Evolutionary conservation across 306 rosid genomes (phyloP), one percentile per base, ranked within the genome.

Genomic region (Echinosophora koreensis): DNA sequence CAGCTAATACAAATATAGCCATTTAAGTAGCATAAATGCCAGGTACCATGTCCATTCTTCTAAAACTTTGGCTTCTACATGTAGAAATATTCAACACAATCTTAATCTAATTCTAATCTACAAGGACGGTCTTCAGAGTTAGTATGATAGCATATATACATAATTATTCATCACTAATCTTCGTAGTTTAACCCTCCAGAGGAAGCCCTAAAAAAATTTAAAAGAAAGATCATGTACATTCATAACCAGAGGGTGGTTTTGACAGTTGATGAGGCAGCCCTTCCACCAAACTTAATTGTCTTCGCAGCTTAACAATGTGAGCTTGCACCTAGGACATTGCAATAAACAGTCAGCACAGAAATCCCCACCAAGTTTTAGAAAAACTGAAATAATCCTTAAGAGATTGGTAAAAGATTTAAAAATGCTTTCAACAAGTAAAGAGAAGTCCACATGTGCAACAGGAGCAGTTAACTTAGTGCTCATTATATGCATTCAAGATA

Each of bases 281-380:
- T 22, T 92, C 98, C 91, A 91, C 76, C 88, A 85, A 74, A 74
- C 87, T 92, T 69, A 95, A 74, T 85, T 92, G 97, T 81, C 96
- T 86, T 86, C 86, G 87, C 88, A 92, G 87, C 81, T 88, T 92
- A 52, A 86, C 83, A 77, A 92, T 92, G 85, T 95, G 99, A 79
- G 90, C 90, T 92, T 92, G 99, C 80, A 92, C 97, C 99, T 92
- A 83, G 47, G 67, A 88, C 79, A 79, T 75, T 64, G 68, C 34
- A 77, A 62, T 77, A 78, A 27, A 74, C 5, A 62, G 78, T 81
- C 82, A 84, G 82, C 82, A 30, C 42, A 59, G 5, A 76, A 72
- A 52, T 68, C 63, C 49, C 4, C 71, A 65, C 71, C 6, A 66
- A 39, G 17, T 47, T 30, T 35, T 42, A 41, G 14, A 63, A 71